Evolutionary conservation across 352 stramenopile species (phyloP).

Genomic region (Globisporangium echinulatum): DNA sequence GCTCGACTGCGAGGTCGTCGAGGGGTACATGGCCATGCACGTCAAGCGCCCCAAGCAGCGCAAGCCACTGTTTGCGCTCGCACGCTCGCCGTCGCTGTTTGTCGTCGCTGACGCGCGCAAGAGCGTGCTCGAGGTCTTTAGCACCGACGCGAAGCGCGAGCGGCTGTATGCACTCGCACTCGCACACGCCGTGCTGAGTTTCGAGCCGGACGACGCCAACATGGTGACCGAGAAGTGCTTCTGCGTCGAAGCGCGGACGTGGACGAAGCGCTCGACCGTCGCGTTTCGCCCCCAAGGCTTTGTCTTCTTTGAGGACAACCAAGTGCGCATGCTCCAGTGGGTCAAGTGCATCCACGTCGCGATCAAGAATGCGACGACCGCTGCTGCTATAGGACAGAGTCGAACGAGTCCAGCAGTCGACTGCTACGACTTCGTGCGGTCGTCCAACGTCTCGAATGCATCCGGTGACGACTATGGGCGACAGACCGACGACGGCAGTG

Average conservation of each 20-base stretch:
- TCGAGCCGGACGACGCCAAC: conserved; percentile 61
- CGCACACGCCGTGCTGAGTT: conserved; percentile 40
- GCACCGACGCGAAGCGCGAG: conserved; percentile 42
- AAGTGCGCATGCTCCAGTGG: conserved; percentile 61
- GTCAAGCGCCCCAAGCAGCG: conserved; percentile 40
- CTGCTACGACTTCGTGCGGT: conserved; percentile 35
- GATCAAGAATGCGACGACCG: conserved; percentile 43
- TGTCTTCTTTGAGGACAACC: conserved; percentile 68
- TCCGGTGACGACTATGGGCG: conserved; percentile 3
- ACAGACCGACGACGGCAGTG: conserved; percentile 4
- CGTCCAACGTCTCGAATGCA: conserved; percentile 11
- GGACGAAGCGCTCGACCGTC: conserved; percentile 63
- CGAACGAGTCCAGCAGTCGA: background rate
- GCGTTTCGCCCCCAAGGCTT: conserved; percentile 56
- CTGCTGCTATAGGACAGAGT: too few species aligned
- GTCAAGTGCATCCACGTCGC: conserved; percentile 71
- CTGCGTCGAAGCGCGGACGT: conserved; percentile 57
- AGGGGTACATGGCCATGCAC: conserved; percentile 58
- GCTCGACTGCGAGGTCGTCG: conserved; percentile 33
- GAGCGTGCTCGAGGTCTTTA: conserved; percentile 58
- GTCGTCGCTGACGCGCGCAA: conserved; percentile 48
- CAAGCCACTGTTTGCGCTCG: conserved; percentile 41
- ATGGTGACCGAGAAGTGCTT: conserved; percentile 78
- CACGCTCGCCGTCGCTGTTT: conserved; percentile 33
- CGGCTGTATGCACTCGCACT: conserved; percentile 63